Evolutionary conservation across 1,284 basidiomycete genomes (phyloP).

Genomic region (Chalciporus sp.): DNA sequence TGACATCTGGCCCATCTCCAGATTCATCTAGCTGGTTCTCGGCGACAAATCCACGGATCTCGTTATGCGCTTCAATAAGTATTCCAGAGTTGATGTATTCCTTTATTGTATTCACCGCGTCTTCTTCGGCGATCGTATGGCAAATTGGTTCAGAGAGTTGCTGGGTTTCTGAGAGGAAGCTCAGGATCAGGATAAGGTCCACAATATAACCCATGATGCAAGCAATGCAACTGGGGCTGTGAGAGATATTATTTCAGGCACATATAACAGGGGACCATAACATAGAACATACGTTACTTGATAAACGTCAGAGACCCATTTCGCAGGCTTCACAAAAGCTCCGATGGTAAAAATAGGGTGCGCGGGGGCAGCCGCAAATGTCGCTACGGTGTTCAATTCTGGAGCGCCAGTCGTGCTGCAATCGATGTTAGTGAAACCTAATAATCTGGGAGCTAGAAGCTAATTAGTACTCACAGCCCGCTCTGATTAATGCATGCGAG

Average conservation of each 20-base stretch:
- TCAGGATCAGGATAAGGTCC: conserved; percentile 7
- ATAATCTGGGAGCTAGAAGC: neutral
- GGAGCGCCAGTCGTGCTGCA: neutral
- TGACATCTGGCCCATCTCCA: neutral
- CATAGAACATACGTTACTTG: neutral
- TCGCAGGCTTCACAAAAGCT: conserved; percentile 2
- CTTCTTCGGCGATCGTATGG: conserved; percentile 3
- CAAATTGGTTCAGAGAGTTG: neutral
- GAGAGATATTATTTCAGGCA: neutral
- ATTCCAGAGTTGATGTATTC: conserved; percentile 3
- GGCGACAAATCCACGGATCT: neutral
- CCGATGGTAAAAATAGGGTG: conserved; percentile 4
- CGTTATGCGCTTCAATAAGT: conserved; percentile 1
- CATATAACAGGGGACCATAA: neutral
- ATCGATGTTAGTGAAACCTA: neutral
- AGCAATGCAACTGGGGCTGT: conserved; percentile 1
- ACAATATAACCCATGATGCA: conserved; percentile 12
- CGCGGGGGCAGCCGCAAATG: conserved; percentile 4
- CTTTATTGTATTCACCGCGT: conserved; percentile 8
- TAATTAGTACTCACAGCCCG: neutral
- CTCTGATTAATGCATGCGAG: neutral
- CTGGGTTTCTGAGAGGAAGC: conserved; percentile 7
- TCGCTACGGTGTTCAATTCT: neutral
- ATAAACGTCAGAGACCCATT: conserved; percentile 7
- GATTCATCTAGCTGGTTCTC: neutral